Percentiles rank a stretch among this genome's conserved stretches.
Conservation (phyloP, 805 yeast genomes). For the Spathaspora sp. region DNA sequence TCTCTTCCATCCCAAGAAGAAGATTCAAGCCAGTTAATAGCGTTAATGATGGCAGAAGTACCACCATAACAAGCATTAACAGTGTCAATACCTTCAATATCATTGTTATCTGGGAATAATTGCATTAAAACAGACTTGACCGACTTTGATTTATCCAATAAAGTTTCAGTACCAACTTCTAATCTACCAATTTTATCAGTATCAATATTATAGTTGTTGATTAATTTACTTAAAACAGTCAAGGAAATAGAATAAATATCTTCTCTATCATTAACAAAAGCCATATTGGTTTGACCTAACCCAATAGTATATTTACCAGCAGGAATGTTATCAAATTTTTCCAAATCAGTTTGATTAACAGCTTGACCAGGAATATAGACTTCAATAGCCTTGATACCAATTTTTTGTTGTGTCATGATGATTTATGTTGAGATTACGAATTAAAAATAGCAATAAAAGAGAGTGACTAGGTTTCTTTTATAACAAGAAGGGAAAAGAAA, state of each 20-base stretch:
- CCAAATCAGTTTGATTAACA: slow-evolving; percentile 87
- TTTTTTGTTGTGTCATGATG: slow-evolving; percentile 42
- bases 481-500: neutral
- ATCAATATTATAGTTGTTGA: slow-evolving; percentile 81
- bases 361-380: slow-evolving; percentile 70
- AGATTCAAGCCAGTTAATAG: slow-evolving; percentile 94
- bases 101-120: slow-evolving; percentile 82
- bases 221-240: slow-evolving; percentile 76
- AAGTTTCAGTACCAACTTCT: slow-evolving; percentile 98
- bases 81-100: slow-evolving; percentile 94
- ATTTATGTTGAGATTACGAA: neutral
- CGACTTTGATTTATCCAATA: slow-evolving; percentile 93
- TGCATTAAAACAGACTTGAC: slow-evolving; percentile 96
- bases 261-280: slow-evolving; percentile 95
- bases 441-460: neutral
- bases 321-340: slow-evolving; percentile 78
- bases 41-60: slow-evolving; percentile 89
- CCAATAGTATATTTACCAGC: slow-evolving; percentile 98
- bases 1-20: slow-evolving; percentile 97
- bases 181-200: slow-evolving; percentile 81
- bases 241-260: slow-evolving; percentile 93
- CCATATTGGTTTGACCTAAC: slow-evolving; percentile 97
- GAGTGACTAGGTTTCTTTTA: neutral
- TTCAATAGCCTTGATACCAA: slow-evolving; percentile 97
- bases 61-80: slow-evolving; percentile 99